Evolutionary conservation across 305 asterid genomes (phyloP).

Genomic region (Nicotiana rustica): DNA sequence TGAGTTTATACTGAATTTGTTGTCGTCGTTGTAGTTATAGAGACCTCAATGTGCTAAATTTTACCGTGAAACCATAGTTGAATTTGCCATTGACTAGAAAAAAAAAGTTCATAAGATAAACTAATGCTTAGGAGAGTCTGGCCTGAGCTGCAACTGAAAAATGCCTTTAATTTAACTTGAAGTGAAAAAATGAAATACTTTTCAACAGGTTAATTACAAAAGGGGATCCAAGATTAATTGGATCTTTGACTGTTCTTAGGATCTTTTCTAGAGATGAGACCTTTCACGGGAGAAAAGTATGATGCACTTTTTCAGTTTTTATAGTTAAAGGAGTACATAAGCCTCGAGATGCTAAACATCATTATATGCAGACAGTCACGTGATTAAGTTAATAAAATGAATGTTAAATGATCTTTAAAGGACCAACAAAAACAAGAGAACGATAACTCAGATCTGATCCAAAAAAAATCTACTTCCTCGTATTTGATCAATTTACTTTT

Average conservation of each 20-base stretch:
- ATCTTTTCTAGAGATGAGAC: background rate
- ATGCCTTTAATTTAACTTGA: background rate
- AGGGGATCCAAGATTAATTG: background rate
- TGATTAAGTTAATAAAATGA: background rate
- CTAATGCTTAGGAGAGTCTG: background rate
- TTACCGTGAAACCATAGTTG: too few species aligned
- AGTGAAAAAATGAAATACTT: too few species aligned
- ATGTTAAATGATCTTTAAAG: too few species aligned
- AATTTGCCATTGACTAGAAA: too few species aligned
- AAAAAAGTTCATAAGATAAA: background rate
- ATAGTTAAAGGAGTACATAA: background rate
- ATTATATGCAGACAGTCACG: background rate
- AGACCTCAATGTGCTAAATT: too few species aligned
- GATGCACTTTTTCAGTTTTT: background rate
- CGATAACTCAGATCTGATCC: too few species aligned
- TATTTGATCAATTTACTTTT: too few species aligned
- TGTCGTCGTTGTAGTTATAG: too few species aligned
- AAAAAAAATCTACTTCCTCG: too few species aligned
- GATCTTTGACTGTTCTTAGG: background rate
- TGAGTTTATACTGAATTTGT: too few species aligned
- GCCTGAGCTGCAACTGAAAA: background rate
- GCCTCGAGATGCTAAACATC: constrained; percentile 13
- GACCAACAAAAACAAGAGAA: too few species aligned
- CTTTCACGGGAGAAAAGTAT: background rate
- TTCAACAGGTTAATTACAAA: background rate